A percentile compares a stretch with the other conserved stretches of the same genome.
These are phyloP conservation scores for Dactylellina haptotyla DNA, from an alignment of 2,329 filamentous ascomycete genomes.

Conservation along the genomic window DNA sequence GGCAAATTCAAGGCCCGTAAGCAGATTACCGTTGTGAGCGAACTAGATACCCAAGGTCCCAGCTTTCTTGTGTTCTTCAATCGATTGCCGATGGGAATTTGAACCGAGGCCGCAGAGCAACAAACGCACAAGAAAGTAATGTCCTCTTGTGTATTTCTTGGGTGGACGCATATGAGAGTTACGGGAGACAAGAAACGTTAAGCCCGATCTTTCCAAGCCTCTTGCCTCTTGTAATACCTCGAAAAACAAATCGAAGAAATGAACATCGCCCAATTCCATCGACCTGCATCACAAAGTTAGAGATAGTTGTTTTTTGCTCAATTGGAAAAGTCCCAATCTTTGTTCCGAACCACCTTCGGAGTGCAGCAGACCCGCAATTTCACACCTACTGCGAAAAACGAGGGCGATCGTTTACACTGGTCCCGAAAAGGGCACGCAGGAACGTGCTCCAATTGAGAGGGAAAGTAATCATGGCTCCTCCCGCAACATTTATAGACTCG, in stretches of 20 bases:
- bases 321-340: background rate
- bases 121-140: background rate
- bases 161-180: constrained; percentile 10
- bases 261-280: background rate
- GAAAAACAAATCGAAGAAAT: background rate
- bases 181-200: constrained; percentile 1
- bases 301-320: constrained; percentile 11
- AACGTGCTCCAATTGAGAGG: constrained; percentile 1
- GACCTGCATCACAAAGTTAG: background rate
- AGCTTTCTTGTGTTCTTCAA: background rate
- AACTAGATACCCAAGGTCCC: background rate
- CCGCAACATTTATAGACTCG: constrained; percentile 48
- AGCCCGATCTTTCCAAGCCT: background rate
- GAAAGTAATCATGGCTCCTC: constrained; percentile 38
- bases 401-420: constrained; percentile 4
- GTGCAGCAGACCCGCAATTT: constrained; percentile 26
- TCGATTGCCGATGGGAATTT: constrained; percentile 52
- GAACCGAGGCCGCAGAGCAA: constrained; percentile 51
- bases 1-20: background rate
- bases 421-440: constrained; percentile 15
- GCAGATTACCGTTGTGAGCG: constrained; percentile 1
- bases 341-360: background rate
- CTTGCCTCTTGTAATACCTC: constrained; percentile 7
- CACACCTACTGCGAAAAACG: constrained; percentile 10
- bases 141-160: constrained; percentile 33